phyloP scores from a whole-genome alignment of 1,284 basidiomycete genomes.

The Boletus smithii region DNA sequence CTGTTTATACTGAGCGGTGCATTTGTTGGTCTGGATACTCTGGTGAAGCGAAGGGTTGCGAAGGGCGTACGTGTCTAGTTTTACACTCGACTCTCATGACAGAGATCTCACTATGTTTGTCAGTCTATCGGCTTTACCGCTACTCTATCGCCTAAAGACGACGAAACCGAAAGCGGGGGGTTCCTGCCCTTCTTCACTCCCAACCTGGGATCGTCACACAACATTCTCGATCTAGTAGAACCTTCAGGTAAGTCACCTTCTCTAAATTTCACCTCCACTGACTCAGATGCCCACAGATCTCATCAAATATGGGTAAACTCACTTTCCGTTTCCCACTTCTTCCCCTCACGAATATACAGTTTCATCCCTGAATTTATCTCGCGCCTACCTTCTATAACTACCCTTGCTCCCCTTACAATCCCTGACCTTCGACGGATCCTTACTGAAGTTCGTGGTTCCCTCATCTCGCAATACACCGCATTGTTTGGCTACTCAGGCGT shows the following conservation, averaged over 20 bases:
- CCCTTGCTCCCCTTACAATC: slow-evolving; percentile 70
- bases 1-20: slow-evolving; percentile 91
- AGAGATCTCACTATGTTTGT: slow-evolving; percentile 2
- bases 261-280: slow-evolving; percentile 3
- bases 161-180: slow-evolving; percentile 27
- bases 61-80: slow-evolving; percentile 66
- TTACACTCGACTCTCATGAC: background rate
- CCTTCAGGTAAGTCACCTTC: slow-evolving; percentile 47
- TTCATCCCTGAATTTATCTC: slow-evolving; percentile 96
- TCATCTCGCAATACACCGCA: slow-evolving; percentile 85
- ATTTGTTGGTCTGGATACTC: slow-evolving; percentile 86
- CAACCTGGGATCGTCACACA: slow-evolving; percentile 50
- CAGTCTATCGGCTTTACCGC: slow-evolving; percentile 90
- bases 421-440: slow-evolving; percentile 85
- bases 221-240: slow-evolving; percentile 64
- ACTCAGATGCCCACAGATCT: slow-evolving; percentile 52
- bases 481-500: slow-evolving; percentile 80
- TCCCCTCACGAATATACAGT: slow-evolving; percentile 35
- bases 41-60: slow-evolving; percentile 74
- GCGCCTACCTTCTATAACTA: slow-evolving; percentile 83
- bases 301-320: slow-evolving; percentile 72
- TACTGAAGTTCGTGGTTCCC: slow-evolving; percentile 86
- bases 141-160: slow-evolving; percentile 48
- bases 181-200: slow-evolving; percentile 71
- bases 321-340: slow-evolving; percentile 3